These are phyloP conservation scores for Rhipidocladum racemiflorum DNA, from an alignment of 176 grass and related monocot species.

Conservation along the genomic window DNA sequence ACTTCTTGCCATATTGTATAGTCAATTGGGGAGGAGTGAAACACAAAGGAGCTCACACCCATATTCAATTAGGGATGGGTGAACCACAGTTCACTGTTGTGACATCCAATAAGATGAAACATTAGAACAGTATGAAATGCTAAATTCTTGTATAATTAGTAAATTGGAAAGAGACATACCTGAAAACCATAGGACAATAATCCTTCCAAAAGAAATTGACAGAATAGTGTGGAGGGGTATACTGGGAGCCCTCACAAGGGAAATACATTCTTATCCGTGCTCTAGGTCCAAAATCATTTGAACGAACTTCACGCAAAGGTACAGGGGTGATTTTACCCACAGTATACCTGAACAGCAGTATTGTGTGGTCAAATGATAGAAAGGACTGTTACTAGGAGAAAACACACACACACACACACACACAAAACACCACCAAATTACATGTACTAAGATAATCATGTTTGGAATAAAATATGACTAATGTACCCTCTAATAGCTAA, in stretches of 20 bases:
- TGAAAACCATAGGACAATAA: slow-evolving; percentile 97
- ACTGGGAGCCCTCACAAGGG: slow-evolving; percentile 83
- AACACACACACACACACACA: not conserved
- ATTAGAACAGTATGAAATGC: not conserved
- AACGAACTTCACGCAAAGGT: slow-evolving; percentile 92
- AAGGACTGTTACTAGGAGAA: not conserved
- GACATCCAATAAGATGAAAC: not conserved
- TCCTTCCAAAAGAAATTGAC: slow-evolving; percentile 98
- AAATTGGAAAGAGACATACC: slow-evolving; percentile 47
- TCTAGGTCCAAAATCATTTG: slow-evolving; percentile 90
- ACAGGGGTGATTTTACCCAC: slow-evolving; percentile 97
- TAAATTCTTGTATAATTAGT: slow-evolving; percentile 1
- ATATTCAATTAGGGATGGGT: slow-evolving; percentile 6
- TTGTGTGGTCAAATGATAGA: not conserved
- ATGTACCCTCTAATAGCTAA: not conserved
- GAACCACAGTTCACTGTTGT: not conserved
- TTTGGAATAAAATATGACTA: not conserved
- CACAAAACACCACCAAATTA: not conserved
- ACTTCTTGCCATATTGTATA: not conserved
- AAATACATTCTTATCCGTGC: slow-evolving; percentile 94
- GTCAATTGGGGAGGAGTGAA: not conserved
- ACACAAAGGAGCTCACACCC: not conserved
- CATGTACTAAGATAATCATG: not conserved
- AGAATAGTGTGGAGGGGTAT: slow-evolving; percentile 88
- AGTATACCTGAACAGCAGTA: slow-evolving; percentile 70